phyloP scores from a whole-genome alignment of 2,329 filamentous ascomycete genomes.

The Arthrobotrys sinensis region DNA sequence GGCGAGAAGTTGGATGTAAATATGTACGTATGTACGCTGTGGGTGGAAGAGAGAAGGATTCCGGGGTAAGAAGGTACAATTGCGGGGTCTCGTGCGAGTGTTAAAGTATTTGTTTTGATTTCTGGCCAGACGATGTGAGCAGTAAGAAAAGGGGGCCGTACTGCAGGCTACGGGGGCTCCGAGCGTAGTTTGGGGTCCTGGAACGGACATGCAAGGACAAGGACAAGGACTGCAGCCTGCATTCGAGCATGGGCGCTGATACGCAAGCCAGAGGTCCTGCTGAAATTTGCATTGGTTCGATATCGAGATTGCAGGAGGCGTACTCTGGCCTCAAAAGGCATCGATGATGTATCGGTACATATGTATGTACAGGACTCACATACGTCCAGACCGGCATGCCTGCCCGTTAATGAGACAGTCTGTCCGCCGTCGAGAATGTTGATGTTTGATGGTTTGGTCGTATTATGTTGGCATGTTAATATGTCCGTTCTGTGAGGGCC shows the following conservation, averaged over 20 bases:
- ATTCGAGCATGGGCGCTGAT: slow-evolving; percentile 30
- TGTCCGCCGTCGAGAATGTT: slow-evolving; percentile 15
- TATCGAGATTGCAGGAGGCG: slow-evolving; percentile 44
- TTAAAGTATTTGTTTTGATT: slow-evolving; percentile 11
- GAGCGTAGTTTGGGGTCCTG: slow-evolving; percentile 28
- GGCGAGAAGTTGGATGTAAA: slow-evolving; percentile 4
- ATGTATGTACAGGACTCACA: neutral
- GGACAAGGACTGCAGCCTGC: slow-evolving; percentile 26
- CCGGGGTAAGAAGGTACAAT: slow-evolving; percentile 34
- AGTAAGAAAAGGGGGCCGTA: slow-evolving; percentile 27
- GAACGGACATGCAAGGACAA: slow-evolving; percentile 33
- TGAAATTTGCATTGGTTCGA: slow-evolving; percentile 44
- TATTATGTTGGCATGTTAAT: slow-evolving; percentile 34
- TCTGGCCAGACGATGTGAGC: neutral
- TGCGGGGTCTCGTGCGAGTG: slow-evolving; percentile 29
- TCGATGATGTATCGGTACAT: slow-evolving; percentile 37
- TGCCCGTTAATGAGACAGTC: slow-evolving; percentile 2
- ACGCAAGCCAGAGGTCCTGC: slow-evolving; percentile 33
- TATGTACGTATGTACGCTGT: slow-evolving; percentile 4
- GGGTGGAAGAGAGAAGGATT: slow-evolving; percentile 18
- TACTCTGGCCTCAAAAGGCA: slow-evolving; percentile 34
- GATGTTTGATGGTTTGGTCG: slow-evolving; percentile 15
- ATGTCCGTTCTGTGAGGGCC: slow-evolving; percentile 33
- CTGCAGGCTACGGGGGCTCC: slow-evolving; percentile 26
- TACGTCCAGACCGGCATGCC: neutral